Conservation (phyloP, 176 grass and related monocot genomes). For the Cenchrus americanus region DNA sequence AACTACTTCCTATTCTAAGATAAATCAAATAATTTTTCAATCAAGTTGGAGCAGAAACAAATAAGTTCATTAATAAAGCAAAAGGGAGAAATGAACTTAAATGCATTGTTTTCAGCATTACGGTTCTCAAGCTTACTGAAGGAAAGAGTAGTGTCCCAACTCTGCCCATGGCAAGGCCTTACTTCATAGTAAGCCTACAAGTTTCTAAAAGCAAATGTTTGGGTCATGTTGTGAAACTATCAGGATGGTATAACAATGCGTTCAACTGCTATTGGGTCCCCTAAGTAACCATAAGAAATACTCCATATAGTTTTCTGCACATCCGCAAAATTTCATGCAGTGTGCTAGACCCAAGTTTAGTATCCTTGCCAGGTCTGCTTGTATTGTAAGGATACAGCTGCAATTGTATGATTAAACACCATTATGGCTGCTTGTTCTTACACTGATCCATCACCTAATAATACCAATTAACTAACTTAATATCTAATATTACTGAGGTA, state of each 20-base stretch:
- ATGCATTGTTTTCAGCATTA: background rate
- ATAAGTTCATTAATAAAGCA: conserved; percentile 6
- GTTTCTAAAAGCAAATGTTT: background rate
- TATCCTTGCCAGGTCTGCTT: background rate
- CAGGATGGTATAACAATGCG: background rate
- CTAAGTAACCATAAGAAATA: background rate
- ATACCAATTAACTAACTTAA: background rate
- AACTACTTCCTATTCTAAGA: background rate
- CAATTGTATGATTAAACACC: background rate
- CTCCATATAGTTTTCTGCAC: background rate
- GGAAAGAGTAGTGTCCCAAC: background rate
- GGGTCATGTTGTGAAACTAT: background rate
- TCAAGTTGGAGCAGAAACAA: background rate
- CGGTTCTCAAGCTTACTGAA: background rate
- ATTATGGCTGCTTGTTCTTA: background rate
- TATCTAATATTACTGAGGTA: background rate
- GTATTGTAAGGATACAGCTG: background rate
- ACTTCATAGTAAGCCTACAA: background rate
- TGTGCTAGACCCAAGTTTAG: background rate
- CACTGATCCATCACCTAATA: background rate
- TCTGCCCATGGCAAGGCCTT: background rate
- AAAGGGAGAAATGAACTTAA: background rate
- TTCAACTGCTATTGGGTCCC: background rate
- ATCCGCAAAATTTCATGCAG: conserved; percentile 16
- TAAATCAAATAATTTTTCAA: conserved; percentile 3